Base-by-base conservation (phyloP, 495 filamentous ascomycete species). In the Penicillium macrosclerotiorum region DNA sequence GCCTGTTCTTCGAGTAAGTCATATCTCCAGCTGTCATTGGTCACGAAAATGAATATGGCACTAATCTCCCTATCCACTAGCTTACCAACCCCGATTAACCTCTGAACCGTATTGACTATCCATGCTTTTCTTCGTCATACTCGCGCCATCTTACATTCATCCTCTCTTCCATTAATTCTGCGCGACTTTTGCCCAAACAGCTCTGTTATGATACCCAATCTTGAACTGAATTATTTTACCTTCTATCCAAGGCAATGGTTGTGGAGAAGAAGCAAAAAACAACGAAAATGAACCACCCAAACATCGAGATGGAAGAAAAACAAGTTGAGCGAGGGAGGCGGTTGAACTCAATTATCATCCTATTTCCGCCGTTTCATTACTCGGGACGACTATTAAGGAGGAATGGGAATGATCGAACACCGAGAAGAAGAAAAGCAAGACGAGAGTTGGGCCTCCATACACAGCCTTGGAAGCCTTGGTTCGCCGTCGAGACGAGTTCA, bases 81-180 rank as follows among this genome's bases (percentile, higher is more conserved):
- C 64, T 78, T 47, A 74, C 76, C n/a, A 80, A 80, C 54, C 75
- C 76, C 25, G 76, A 80, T 44, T 72, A 68, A 47, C 39, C 18
- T 11, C 33, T 25, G 42, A 51, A 25, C 26, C 39, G 44, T 37
- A 42, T 17, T n/a, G 12, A 26, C 19, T 25, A 30, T 35, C 26
- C 37, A 13, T 46, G 23, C 41, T 42, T 59, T 46, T 30, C 19
- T 35, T n/a, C n/a, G n/a, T n/a, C n/a, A n/a, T n/a, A n/a, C n/a
- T n/a, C n/a, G n/a, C 16, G 27, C 45, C 18, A 24, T 30, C 50
- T n/a, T n/a, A 45, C 54, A 46, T 39, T 42, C 46, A 44, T 48
- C 58, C 40, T 30, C 39, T 46, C 45, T 58, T 61, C 45, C 53
- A 59, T 54, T 63, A 57, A 59, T 67, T 61, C 59, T 61, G 56